A percentile compares a stretch with the other conserved stretches of the same genome.
Conservation (phyloP, 2,329 filamentous ascomycete species). For the Colletotrichum liriopes region DNA sequence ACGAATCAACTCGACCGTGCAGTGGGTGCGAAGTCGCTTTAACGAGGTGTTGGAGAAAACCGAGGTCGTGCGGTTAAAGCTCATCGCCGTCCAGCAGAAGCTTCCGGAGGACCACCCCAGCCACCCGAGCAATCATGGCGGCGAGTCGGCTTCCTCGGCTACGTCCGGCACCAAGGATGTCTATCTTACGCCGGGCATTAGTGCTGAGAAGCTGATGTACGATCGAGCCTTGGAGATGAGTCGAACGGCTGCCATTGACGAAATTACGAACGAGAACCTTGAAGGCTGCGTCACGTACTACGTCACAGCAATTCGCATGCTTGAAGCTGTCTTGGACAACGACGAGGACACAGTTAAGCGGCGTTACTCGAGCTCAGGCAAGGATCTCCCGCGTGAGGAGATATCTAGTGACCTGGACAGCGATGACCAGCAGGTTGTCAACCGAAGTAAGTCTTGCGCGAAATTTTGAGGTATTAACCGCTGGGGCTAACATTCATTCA, state of each 20-base stretch:
- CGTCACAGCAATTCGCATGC: conserved; percentile 91
- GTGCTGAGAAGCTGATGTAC: conserved; percentile 98
- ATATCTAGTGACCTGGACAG: conserved; percentile 68
- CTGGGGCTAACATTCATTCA: conserved; percentile 51
- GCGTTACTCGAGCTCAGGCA: conserved; percentile 56
- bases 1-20: conserved; percentile 92
- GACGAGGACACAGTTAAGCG: conserved; percentile 73
- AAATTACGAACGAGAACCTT: conserved; percentile 93
- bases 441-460: conserved; percentile 73
- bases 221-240: conserved; percentile 98
- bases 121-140: conserved; percentile 84
- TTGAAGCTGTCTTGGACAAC: conserved; percentile 92
- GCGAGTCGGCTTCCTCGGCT: conserved; percentile 69
- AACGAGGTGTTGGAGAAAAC: conserved; percentile 98
- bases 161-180: conserved; percentile 84
- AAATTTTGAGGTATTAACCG: no score
- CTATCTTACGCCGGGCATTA: conserved; percentile 88
- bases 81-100: conserved; percentile 87
- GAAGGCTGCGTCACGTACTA: conserved; percentile 93
- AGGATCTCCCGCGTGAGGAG: conserved; percentile 60
- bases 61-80: conserved; percentile 90
- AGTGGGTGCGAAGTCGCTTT: conserved; percentile 94
- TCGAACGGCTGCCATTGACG: conserved; percentile 92
- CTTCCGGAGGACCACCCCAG: conserved; percentile 88
- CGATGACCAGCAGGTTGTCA: conserved; percentile 81